Conservation (phyloP, 768 basidiomycete genomes). For the Tricholoma flavovirens region DNA sequence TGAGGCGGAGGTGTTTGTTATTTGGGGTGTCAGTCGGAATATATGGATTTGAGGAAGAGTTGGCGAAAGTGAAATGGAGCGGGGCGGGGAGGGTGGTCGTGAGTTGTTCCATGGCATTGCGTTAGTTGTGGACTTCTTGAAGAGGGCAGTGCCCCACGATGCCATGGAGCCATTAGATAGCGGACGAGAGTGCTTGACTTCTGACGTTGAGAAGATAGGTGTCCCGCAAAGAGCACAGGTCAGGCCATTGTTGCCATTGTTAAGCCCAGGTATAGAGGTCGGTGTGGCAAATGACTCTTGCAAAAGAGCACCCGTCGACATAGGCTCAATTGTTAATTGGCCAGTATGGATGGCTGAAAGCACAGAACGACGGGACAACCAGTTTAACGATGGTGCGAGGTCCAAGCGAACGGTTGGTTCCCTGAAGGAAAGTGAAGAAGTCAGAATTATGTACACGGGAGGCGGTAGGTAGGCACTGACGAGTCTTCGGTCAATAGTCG, state of each 20-base stretch:
- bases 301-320: constrained; percentile 56
- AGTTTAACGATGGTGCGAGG: constrained; percentile 89
- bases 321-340: constrained; percentile 84
- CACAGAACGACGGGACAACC: constrained; percentile 85
- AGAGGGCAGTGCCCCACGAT: constrained; percentile 52
- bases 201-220: constrained; percentile 39
- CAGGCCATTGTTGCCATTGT: constrained; percentile 43
- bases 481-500: constrained; percentile 78
- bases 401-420: constrained; percentile 93
- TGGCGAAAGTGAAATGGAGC: constrained; percentile 14
- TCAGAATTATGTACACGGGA: constrained; percentile 10
- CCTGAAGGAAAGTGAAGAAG: constrained; percentile 31
- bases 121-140: constrained; percentile 43
- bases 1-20: constrained; percentile 21
- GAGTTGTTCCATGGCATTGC: constrained; percentile 23
- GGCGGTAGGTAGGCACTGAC: constrained; percentile 41
- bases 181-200: constrained; percentile 21
- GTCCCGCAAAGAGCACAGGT: constrained; percentile 78
- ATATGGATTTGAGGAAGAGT: constrained; percentile 52
- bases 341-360: constrained; percentile 81
- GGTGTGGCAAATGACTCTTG: constrained; percentile 40
- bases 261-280: constrained; percentile 40
- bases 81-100: constrained; percentile 29
- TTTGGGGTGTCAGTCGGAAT: constrained; percentile 52
- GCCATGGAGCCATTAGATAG: constrained; percentile 27